These are phyloP conservation scores for Tylopilus sp. DNA, from an alignment of 768 basidiomycete genomes.

Conservation along the genomic window DNA sequence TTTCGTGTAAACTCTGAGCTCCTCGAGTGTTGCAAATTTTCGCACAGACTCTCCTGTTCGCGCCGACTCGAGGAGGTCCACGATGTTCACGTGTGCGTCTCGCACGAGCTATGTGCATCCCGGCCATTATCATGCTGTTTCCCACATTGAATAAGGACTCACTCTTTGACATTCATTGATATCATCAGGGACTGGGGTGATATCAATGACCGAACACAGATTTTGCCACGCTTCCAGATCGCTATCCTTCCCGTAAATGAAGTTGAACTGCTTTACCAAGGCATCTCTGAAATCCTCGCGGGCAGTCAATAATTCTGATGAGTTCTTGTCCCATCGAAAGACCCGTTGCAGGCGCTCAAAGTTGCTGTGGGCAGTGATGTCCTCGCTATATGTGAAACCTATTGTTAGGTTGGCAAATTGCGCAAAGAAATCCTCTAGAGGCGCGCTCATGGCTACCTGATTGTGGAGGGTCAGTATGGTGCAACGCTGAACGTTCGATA, in stretches of 20 bases:
- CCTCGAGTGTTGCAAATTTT: slow-evolving; percentile 22
- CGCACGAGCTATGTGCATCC: slow-evolving; percentile 15
- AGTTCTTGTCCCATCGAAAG: background rate
- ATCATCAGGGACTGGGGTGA: slow-evolving; percentile 19
- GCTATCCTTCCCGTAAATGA: slow-evolving; percentile 17
- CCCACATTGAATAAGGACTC: background rate
- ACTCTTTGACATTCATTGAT: slow-evolving; percentile 19
- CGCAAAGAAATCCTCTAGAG: slow-evolving; percentile 26
- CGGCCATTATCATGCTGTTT: background rate
- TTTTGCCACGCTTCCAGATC: slow-evolving; percentile 23
- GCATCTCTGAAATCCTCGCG: slow-evolving; percentile 16
- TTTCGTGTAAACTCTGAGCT: slow-evolving; percentile 28
- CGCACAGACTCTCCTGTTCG: slow-evolving; percentile 16
- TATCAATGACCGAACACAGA: slow-evolving; percentile 20
- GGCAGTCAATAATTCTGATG: background rate
- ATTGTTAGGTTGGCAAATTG: slow-evolving; percentile 10
- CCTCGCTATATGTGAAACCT: slow-evolving; percentile 13
- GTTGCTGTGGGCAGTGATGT: slow-evolving; percentile 19
- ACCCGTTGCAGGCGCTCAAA: slow-evolving; percentile 13
- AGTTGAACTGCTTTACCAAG: slow-evolving; percentile 25
- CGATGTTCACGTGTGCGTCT: slow-evolving; percentile 33
- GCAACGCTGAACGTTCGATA: too few relatives aligned
- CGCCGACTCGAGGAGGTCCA: slow-evolving; percentile 28
- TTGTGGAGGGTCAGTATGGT: background rate
- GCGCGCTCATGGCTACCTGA: slow-evolving; percentile 8